Evolutionary conservation across 257 asterid genomes (phyloP).

Genomic region (Salvia miltiorrhiza): DNA sequence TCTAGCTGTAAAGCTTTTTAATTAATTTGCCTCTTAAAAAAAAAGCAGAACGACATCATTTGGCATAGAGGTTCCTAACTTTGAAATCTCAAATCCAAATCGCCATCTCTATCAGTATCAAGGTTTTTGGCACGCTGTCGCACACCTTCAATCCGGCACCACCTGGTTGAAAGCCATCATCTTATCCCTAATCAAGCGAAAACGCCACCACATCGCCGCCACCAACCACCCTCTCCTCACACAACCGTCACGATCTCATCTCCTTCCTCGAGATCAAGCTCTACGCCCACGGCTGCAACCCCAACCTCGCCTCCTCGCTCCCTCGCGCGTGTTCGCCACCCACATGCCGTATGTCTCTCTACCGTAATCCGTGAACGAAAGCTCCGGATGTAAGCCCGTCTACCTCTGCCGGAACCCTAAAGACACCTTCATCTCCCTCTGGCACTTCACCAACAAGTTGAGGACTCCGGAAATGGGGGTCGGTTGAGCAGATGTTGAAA

Average conservation of each 20-base stretch:
- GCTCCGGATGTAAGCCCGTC: conserved; percentile 25
- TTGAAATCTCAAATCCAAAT: no score
- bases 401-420: conserved; percentile 39
- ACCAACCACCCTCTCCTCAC: conserved; percentile 6
- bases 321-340: conserved; percentile 30
- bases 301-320: conserved; percentile 7
- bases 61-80: no score
- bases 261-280: not conserved
- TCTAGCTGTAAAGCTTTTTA: no score
- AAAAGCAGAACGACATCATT: no score
- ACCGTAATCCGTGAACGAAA: conserved; percentile 10
- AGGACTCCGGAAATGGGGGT: conserved; percentile 11
- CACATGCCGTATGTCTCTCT: conserved; percentile 26
- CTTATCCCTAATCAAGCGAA: conserved; percentile 17
- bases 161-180: conserved; percentile 18
- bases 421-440: conserved; percentile 38
- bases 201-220: not conserved
- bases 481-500: conserved; percentile 17
- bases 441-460: conserved; percentile 34
- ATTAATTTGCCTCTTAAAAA: no score
- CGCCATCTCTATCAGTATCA: conserved; percentile 27
- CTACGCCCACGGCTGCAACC: conserved; percentile 9
- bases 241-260: conserved; percentile 12
- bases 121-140: conserved; percentile 31
- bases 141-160: conserved; percentile 21